Evolutionary conservation across 2,329 filamentous ascomycete species (phyloP), one percentile per base, ranked within the genome.

Genomic region (Aureobasidium namibiae): DNA sequence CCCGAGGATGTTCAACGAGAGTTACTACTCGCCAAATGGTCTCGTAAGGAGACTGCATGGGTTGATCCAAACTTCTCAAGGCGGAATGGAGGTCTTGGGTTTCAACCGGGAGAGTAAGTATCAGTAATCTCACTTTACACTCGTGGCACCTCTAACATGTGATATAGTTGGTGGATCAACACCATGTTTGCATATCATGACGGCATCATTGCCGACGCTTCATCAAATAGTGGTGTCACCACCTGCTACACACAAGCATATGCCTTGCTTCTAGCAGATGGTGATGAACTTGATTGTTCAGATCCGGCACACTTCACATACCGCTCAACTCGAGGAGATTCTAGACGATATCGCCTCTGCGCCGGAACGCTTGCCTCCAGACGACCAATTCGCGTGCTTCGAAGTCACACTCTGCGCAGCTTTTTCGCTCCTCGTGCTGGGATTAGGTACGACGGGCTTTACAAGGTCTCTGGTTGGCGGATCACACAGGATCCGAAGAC

Each of bases 401-500:
- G 77, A 36, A 73, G 71, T 49, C 76, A 80, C 61, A 71, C 68
- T 9, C 65, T 77, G 59, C 71, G 69, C 34, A 76, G 74, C 59
- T 68, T 76, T 31, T 78, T 73, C 72, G 71, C 73, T 11, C 77
- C 77, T 2, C 73, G 72, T 61, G 75, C 74, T 50, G 77, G 77
- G 0, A 65, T 79, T 7, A 65, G 77, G 66, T 80, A 79, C 61
- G 77, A 79, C 52, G 77, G 77, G 49, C 61, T 79, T 75, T 78
- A 73, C 63, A 69, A 66, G 61, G 67, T 73, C 13, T 67, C 62
- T 10, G 74, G 75, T 24, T 79, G 76, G 76, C 68, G 69, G 1
- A 67, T 78, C 59, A 70, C 63, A 24, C 60, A 62, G 13, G 65
- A 69, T 36, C 38, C 59, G 8, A 63, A 62, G 33, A 68, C 64